Conservation (phyloP, 2,329 filamentous ascomycete genomes). For the Periconia sp. region DNA sequence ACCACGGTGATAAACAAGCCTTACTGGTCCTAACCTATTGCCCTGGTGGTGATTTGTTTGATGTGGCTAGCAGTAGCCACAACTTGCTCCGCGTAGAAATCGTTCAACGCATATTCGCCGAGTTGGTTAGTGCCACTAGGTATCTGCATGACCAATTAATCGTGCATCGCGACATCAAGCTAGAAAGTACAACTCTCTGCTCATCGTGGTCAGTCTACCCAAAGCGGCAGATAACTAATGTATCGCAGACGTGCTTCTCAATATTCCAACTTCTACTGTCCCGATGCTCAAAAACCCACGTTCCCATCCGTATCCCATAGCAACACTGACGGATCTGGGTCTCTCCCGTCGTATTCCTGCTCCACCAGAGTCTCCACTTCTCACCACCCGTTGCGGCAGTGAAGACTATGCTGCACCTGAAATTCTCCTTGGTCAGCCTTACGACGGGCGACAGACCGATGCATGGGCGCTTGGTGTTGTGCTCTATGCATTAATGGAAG, state of each 20-base stretch:
- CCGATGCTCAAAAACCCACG: conserved; percentile 67
- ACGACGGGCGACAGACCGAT: conserved; percentile 89
- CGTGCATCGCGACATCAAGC: conserved; percentile 95
- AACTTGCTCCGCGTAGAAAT: conserved; percentile 68
- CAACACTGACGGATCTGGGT: conserved; percentile 89
- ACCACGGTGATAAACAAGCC: conserved; percentile 77
- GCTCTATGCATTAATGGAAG: conserved; percentile 89
- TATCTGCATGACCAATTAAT: conserved; percentile 86
- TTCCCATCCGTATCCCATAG: conserved; percentile 76
- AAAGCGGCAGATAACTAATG: conserved; percentile 31
- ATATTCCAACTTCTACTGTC: conserved; percentile 70
- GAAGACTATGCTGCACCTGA: conserved; percentile 98
- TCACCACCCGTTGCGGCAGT: conserved; percentile 92
- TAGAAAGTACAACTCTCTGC: conserved; percentile 73
- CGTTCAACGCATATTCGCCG: conserved; percentile 83
- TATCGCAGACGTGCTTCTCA: conserved; percentile 80
- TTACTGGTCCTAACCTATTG: conserved; percentile 89
- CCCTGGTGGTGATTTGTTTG: conserved; percentile 91
- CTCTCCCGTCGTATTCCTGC: conserved; percentile 79
- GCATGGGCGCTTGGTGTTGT: conserved; percentile 95
- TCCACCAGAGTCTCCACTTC: conserved; percentile 74
- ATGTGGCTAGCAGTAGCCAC: conserved; percentile 76
- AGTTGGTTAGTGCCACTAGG: conserved; percentile 79
- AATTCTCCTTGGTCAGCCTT: conserved; percentile 91
- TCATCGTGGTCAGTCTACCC: conserved; percentile 25